A percentile compares a stretch with the other conserved stretches of the same genome.
Evolutionary conservation across 1,139 yeast genomes (phyloP).

Genomic region (Magnusiomyces sp.): DNA sequence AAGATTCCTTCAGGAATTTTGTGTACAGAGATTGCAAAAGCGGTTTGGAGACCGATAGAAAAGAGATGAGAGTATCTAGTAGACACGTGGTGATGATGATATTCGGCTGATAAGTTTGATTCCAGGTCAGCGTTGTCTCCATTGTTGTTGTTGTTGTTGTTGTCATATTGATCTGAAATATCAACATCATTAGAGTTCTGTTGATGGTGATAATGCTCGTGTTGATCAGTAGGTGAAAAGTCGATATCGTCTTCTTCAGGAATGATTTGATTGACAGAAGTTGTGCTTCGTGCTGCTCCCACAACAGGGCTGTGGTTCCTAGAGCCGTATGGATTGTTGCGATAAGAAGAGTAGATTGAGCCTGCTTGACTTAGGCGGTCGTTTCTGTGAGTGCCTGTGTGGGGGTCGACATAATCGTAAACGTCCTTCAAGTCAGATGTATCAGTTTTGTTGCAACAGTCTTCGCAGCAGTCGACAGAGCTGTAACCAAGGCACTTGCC

Average conservation of each 20-base stretch:
- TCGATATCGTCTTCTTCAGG: too few relatives aligned
- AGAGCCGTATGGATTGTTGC: conserved; percentile 1
- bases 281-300: too few relatives aligned
- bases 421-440: conserved; percentile 19
- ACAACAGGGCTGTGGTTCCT: neutral
- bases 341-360: neutral
- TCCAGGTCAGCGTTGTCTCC: conserved; percentile 19
- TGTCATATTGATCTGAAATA: conserved; percentile 3
- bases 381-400: conserved; percentile 12
- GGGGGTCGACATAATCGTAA: conserved; percentile 12
- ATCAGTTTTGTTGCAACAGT: neutral
- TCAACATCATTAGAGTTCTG: neutral
- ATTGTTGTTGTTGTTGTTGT: too few relatives aligned
- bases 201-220: too few relatives aligned
- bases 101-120: neutral
- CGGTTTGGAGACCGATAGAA: conserved; percentile 84
- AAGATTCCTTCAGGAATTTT: conserved; percentile 94
- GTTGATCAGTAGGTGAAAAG: too few relatives aligned
- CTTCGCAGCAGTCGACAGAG: conserved; percentile 31
- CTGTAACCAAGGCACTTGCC: conserved; percentile 51
- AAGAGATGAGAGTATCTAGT: conserved; percentile 70
- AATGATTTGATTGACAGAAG: too few relatives aligned
- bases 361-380: conserved; percentile 6
- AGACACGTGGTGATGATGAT: conserved; percentile 73
- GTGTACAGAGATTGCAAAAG: conserved; percentile 79